Conservation (phyloP, 2,329 filamentous ascomycete genomes). For the Drechslerella stenobrocha region DNA sequence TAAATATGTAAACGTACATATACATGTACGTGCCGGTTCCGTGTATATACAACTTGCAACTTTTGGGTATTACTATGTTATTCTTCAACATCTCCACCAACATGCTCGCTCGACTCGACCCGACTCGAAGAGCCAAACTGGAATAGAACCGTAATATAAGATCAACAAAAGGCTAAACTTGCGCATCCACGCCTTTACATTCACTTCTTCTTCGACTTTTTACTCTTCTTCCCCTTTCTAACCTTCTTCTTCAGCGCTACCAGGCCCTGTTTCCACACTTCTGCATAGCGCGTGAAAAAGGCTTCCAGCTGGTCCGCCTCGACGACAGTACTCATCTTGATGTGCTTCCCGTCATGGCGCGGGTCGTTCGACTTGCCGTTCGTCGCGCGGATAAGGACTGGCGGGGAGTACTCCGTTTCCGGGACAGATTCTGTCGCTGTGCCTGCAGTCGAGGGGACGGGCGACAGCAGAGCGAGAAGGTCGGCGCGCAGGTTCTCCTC, state of each 20-base stretch:
- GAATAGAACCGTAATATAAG: no score
- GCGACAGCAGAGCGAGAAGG: conserved; percentile 56
- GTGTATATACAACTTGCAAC: not conserved
- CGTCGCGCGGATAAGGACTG: conserved; percentile 79
- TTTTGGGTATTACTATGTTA: not conserved
- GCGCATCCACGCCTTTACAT: conserved; percentile 62
- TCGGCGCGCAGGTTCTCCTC: conserved; percentile 65
- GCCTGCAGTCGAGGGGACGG: conserved; percentile 2
- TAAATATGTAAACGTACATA: no score
- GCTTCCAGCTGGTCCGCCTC: conserved; percentile 72
- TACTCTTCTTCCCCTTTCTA: conserved; percentile 79
- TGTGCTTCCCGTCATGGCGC: conserved; percentile 62
- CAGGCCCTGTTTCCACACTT: conserved; percentile 89
- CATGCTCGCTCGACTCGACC: not conserved
- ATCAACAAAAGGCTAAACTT: no score
- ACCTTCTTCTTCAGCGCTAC: conserved; percentile 87
- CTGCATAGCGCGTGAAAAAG: conserved; percentile 85
- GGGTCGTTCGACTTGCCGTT: conserved; percentile 68
- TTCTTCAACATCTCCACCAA: not conserved
- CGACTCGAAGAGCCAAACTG: no score
- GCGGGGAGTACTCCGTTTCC: conserved; percentile 56
- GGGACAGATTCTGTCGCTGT: not conserved
- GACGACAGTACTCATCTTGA: conserved; percentile 83
- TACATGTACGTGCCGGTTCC: not conserved
- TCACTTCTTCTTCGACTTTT: conserved; percentile 72